These are phyloP conservation scores for Neonothopanus nambi DNA, from an alignment of 1,284 basidiomycete genomes.

Conservation along the genomic window DNA sequence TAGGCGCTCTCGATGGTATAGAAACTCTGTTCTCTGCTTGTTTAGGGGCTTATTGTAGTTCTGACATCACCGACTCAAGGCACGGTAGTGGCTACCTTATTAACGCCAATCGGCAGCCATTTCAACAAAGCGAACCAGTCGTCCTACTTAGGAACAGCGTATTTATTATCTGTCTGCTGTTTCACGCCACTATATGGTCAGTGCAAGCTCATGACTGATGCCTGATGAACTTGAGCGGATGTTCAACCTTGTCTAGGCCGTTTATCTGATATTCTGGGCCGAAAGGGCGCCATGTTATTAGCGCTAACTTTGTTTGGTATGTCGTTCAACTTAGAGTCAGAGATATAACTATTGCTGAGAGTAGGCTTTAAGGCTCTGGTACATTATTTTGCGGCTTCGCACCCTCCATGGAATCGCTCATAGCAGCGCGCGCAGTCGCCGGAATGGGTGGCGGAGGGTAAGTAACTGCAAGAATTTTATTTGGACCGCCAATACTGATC, in stretches of 20 bases:
- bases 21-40: slow-evolving; percentile 17
- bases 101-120: slow-evolving; percentile 77
- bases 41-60: background rate
- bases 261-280: slow-evolving; percentile 84
- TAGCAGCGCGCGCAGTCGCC: slow-evolving; percentile 78
- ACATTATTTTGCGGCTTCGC: slow-evolving; percentile 83
- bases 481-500: background rate
- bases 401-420: slow-evolving; percentile 81
- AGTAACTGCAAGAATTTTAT: slow-evolving; percentile 29
- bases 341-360: slow-evolving; percentile 19
- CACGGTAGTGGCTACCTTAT: slow-evolving; percentile 76
- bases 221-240: slow-evolving; percentile 13
- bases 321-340: slow-evolving; percentile 16
- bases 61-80: slow-evolving; percentile 42
- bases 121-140: slow-evolving; percentile 79
- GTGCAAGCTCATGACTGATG: too few species aligned
- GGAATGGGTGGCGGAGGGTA: slow-evolving; percentile 91
- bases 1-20: slow-evolving; percentile 80
- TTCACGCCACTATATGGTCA: slow-evolving; percentile 87
- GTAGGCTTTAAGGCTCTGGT: slow-evolving; percentile 59
- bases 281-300: slow-evolving; percentile 82
- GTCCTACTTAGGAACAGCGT: slow-evolving; percentile 86
- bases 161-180: slow-evolving; percentile 86
- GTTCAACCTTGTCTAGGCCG: slow-evolving; percentile 54
- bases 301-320: slow-evolving; percentile 80